Evolutionary conservation across 1,139 yeast species (phyloP).

Genomic region (Kodamaea arcana): DNA sequence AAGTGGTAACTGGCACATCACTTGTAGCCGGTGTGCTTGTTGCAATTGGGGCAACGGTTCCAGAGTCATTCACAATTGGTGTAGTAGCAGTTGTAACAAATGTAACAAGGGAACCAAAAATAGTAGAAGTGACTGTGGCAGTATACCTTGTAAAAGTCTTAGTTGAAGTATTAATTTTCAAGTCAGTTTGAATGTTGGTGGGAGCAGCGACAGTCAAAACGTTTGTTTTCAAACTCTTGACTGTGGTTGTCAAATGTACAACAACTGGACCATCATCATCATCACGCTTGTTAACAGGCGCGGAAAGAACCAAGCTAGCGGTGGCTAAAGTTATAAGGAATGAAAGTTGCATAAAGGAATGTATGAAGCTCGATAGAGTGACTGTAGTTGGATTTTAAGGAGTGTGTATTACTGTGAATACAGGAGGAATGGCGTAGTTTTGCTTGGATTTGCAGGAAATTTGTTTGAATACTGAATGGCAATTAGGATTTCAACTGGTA

Average conservation of each 20-base stretch:
- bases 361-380: slow-evolving; percentile 12
- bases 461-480: neutral
- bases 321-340: slow-evolving; percentile 22
- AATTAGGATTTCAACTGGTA: neutral
- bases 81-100: slow-evolving; percentile 38
- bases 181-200: slow-evolving; percentile 28
- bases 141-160: slow-evolving; percentile 42
- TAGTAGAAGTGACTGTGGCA: slow-evolving; percentile 43
- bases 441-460: slow-evolving; percentile 3
- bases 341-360: slow-evolving; percentile 29
- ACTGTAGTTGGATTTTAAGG: slow-evolving; percentile 16
- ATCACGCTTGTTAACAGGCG: slow-evolving; percentile 21
- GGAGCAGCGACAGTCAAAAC: slow-evolving; percentile 30
- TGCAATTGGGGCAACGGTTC: slow-evolving; percentile 9
- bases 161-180: slow-evolving; percentile 28
- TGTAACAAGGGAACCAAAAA: slow-evolving; percentile 37
- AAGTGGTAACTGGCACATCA: slow-evolving; percentile 8
- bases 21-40: slow-evolving; percentile 9
- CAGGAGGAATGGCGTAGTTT: neutral
- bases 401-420: slow-evolving; percentile 6
- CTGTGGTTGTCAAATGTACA: slow-evolving; percentile 36
- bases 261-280: slow-evolving; percentile 30
- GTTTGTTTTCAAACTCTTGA: slow-evolving; percentile 32
- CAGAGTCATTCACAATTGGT: slow-evolving; percentile 18
- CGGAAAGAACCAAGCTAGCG: slow-evolving; percentile 23